Conservation (phyloP, 2,329 filamentous ascomycete species). For the Penicillium palitans region DNA sequence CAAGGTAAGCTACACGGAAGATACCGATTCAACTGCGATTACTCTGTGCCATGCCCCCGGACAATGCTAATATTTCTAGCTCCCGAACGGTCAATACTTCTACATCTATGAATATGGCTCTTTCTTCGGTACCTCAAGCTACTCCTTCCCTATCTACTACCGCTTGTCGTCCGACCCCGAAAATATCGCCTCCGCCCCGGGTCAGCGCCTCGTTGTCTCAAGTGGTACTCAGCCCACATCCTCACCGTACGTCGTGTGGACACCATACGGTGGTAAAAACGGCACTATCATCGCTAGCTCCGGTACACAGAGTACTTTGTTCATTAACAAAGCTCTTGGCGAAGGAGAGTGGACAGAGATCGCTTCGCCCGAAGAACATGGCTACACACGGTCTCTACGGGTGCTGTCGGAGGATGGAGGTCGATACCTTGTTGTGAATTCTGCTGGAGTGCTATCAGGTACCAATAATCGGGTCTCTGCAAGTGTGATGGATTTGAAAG, state of each 20-base stretch:
- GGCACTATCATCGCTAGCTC: conserved; percentile 54
- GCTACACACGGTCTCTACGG: conserved; percentile 51
- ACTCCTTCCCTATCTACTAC: conserved; percentile 56
- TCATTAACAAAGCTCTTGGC: conserved; percentile 50
- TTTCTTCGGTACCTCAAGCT: conserved; percentile 32
- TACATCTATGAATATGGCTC: conserved; percentile 64
- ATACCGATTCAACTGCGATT: too few relatives aligned
- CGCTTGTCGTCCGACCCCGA: conserved; percentile 51
- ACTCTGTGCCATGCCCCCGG: background rate
- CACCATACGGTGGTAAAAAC: conserved; percentile 45
- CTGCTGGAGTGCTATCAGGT: conserved; percentile 23
- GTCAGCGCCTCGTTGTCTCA: conserved; percentile 45
- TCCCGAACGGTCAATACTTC: conserved; percentile 63
- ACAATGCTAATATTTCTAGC: conserved; percentile 30
- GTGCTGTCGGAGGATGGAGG: conserved; percentile 42
- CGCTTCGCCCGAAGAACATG: conserved; percentile 40
- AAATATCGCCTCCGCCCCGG: conserved; percentile 46
- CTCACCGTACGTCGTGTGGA: conserved; percentile 57
- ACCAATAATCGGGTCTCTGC: conserved; percentile 23
- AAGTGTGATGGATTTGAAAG: conserved; percentile 22
- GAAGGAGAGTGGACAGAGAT: conserved; percentile 50
- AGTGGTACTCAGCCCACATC: conserved; percentile 47
- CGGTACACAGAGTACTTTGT: conserved; percentile 45
- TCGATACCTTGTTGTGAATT: conserved; percentile 22
- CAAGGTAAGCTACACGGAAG: conserved; percentile 20